These are phyloP conservation scores for Coemansia sp. DNA, from an alignment of 192 early-diverging fungal species.

Conservation along the genomic window DNA sequence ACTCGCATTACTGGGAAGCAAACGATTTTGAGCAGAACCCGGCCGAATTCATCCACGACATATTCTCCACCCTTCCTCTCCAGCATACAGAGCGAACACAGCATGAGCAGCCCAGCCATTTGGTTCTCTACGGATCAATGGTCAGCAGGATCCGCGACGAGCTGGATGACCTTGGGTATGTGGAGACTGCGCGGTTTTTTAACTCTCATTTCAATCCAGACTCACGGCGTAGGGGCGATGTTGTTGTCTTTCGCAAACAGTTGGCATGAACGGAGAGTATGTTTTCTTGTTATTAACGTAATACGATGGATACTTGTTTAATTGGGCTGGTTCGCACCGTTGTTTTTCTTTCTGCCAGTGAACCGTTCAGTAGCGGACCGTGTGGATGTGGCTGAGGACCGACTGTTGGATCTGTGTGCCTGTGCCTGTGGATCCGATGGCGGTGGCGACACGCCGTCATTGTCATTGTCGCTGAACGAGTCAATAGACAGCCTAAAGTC, in stretches of 20 bases:
- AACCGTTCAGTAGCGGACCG: constrained; percentile 26
- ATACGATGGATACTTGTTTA: background rate
- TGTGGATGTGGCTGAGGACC: constrained; percentile 44
- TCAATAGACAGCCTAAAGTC: constrained; percentile 54
- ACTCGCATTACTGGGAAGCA: constrained; percentile 70
- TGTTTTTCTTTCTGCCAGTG: constrained; percentile 25
- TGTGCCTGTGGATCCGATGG: background rate
- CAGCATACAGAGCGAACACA: background rate
- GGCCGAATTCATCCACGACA: constrained; percentile 53
- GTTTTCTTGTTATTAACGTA: background rate
- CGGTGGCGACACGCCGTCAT: constrained; percentile 7
- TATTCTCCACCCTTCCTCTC: constrained; percentile 23
- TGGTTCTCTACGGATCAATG: constrained; percentile 78
- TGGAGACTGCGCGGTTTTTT: constrained; percentile 81
- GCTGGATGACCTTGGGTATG: constrained; percentile 56
- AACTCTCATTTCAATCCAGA: constrained; percentile 90
- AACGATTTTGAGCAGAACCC: constrained; percentile 80
- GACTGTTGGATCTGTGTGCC: constrained; percentile 25
- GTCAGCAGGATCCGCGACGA: constrained; percentile 30
- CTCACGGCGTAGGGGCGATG: constrained; percentile 72
- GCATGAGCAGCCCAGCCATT: constrained; percentile 64
- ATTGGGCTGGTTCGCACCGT: background rate
- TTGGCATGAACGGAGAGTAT: background rate
- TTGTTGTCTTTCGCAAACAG: constrained; percentile 68
- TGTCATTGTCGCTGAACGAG: constrained; percentile 21